These are phyloP conservation scores for Dothistroma pini DNA, from an alignment of 2,329 filamentous ascomycete species.

Conservation along the genomic window DNA sequence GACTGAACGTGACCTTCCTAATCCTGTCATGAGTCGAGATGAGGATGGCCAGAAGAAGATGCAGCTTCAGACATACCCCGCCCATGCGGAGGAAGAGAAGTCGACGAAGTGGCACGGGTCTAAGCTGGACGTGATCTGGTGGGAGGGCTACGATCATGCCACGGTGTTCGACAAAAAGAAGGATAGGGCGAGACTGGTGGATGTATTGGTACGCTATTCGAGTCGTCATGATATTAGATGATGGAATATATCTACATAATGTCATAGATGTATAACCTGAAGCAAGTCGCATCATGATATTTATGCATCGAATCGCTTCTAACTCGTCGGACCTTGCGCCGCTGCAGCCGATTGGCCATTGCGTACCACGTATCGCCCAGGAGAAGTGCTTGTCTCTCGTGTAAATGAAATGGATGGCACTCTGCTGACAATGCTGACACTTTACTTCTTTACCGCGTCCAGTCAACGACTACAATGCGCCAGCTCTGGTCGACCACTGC, in stretches of 20 bases:
- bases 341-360: background rate
- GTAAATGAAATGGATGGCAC: background rate
- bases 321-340: background rate
- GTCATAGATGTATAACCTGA: background rate
- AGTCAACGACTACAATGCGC: background rate
- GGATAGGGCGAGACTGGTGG: conserved; percentile 25
- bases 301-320: background rate
- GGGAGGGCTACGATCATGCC: conserved; percentile 60
- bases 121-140: conserved; percentile 59
- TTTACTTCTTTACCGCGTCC: background rate
- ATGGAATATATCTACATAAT: background rate
- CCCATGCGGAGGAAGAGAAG: conserved; percentile 31
- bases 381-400: background rate
- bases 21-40: conserved; percentile 25
- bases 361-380: background rate
- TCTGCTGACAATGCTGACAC: background rate
- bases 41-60: conserved; percentile 21
- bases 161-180: conserved; percentile 52
- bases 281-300: background rate
- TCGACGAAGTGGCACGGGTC: conserved; percentile 34
- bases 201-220: conserved; percentile 28
- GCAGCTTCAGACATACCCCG: conserved; percentile 32
- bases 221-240: background rate
- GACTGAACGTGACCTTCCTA: conserved; percentile 34
- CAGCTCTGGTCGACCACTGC: background rate